Evolutionary conservation across 805 yeast genomes (phyloP), one percentile per base, ranked within the genome.

Genomic region (Candida dendrica): DNA sequence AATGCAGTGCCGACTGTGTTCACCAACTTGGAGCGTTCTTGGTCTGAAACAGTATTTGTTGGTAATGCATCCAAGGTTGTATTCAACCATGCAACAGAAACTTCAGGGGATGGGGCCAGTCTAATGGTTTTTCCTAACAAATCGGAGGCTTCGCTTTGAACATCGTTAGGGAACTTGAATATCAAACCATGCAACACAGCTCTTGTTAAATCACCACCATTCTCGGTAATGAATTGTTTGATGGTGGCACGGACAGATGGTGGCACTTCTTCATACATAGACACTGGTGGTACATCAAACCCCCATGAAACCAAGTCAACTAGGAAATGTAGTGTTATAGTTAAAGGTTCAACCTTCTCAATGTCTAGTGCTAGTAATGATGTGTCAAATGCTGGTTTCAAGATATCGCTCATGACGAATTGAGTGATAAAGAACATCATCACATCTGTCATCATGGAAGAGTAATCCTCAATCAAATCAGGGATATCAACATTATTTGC

Each of bases 221-320:
- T 68, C 39, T 65, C 59, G 26, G 70, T 60, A 31, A 81, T 60
- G 34, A 80, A 66, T 30, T 62, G 60, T 39, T 74, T 57, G 18
- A 82, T 67, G 36, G 71, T 69, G 19, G 60, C 55, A 43, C 75
- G 73, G 48, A 84, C 74, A 34, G 68, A 69, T n/a, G 66, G 70
- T 10, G 84, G 81, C 35, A 79, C 75, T 17, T 64, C 64, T 17
- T 71, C 75, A 41, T 75, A 71, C 34, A 82, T 72, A 7, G 95
- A 82, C 16, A 85, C 72, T 5, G 96, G 96, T 2, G 96, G 89
- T 9, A 75, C 68, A 22, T 74, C 81, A 49, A 82, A 77, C 1
- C 95, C 96, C 91, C 95, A 90, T 6, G 89, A 76, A 18, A 85
- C 63, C 30, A 88, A 69, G 59, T 93, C 98, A 49, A 86, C 81